Base-by-base conservation (phyloP, 2,329 filamentous ascomycete genomes). In the Onygenales sp. region DNA sequence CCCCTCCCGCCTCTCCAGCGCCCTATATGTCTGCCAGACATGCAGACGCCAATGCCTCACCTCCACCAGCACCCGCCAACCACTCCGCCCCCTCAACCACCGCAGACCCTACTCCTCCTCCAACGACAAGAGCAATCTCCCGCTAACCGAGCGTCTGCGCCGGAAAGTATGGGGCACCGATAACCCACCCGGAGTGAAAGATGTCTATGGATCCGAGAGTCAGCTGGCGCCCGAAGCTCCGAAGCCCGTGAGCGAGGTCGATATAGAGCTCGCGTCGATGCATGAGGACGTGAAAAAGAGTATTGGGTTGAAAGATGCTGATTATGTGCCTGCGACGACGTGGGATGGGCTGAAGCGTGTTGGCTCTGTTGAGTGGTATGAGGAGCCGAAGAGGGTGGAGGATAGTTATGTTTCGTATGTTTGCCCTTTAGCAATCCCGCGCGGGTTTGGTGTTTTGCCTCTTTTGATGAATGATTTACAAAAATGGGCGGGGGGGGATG, bases 261-360 rank as follows among this genome's bases (percentile, higher is more conserved):
- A 51, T 21, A 42, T 55, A 27, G 47, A 58, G 36, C 14, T 43
- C 17, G 57, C 4, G 21, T 27, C 21, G 3, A 27, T 27, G 33
- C 11, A 47, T 33, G 33, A 31, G 10, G 46, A 39, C 3, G 14
- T 48, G 42, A 54, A 50, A 36, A 17, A 14, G 6, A 4, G 39
- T 9, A 6, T 47, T 42, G 55, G 51, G 27, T 44, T n/a, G 10
- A 14, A 36, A 52, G 52, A 56, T 13, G 60, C 61, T 47, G 56
- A 65, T 9, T 81, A 81, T 64, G 62, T 69, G 49, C 70, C 70
- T 14, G 74, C 78, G 31, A 64, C 63, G 36, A 75, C 68, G 3
- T 80, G 78, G 76, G 68, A 79, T 51, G 77, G 75, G 0, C 64
- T 86, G 54, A 72, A 78, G 58, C 69, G 67, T 49, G 71, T 85